Evolutionary conservation across 306 rosid species (phyloP), one percentile per base, ranked within the genome.

Genomic region (Spatholobus suberectus): DNA sequence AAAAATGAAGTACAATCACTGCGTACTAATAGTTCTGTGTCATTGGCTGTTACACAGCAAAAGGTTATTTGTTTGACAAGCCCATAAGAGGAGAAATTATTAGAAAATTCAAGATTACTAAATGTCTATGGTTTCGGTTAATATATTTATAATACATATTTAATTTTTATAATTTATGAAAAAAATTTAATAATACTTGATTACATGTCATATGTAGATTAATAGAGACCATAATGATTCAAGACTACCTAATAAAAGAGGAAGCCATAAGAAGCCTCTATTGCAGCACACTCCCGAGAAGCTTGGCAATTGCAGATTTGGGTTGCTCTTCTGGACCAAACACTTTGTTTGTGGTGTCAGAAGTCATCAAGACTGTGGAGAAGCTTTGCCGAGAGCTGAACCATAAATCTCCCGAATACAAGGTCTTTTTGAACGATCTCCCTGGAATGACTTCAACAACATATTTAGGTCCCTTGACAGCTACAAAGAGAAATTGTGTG

Each of bases 261-360:
- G 91, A 87, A 80, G 90, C 86, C 37, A 73, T 85, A 58, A 70
- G 63, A 1, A 43, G 18, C 4, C 70, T 87, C 0, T 88, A 54
- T 63, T 5, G 24, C 43, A 70, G 4, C 58, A 75, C 6, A 51
- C 20, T 59, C 7, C 72, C 84, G 0, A 73, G 3, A 55, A 82
- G 67, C 55, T 20, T 90, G 11, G 76, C 67, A 14, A 90, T 88
- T 7, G 94, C 94, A 0, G 94, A 90, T 34, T 41, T 90, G 70
- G 94, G 94, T 29, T 90, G 94, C 6, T 81, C 94, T 65, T 87
- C 86, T 0, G 94, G 94, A 63, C 89, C 94, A 20, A 91, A 91
- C 84, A 85, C 92, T n/a, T 47, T 89, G 0, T 46, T 85, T 10
- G 79, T 78, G 0, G 85, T 78, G 4, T 81, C 86, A 20, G 84